phyloP scores from a whole-genome alignment of 2,329 filamentous ascomycete genomes.

The Trichoderma semiorbis region DNA sequence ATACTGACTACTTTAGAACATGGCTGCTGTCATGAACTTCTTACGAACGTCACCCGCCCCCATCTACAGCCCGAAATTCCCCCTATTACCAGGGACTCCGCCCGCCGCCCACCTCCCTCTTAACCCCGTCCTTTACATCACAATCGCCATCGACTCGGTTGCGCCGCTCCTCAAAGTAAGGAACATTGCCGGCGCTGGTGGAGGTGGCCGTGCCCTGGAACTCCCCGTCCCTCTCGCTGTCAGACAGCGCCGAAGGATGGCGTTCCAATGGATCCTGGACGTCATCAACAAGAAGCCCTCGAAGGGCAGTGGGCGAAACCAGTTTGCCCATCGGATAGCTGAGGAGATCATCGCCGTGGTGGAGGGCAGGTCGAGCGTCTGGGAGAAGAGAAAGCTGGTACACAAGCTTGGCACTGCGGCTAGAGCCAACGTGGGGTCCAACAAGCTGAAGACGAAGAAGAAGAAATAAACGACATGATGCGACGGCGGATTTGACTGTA shows the following conservation, averaged over 20 bases:
- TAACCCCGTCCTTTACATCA: conserved; percentile 85
- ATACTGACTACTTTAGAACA: conserved; percentile 57
- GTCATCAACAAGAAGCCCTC: conserved; percentile 75
- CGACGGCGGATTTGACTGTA: conserved; percentile 8
- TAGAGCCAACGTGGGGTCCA: conserved; percentile 65
- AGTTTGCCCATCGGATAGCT: conserved; percentile 74
- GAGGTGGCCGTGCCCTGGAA: conserved; percentile 80
- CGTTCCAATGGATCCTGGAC: conserved; percentile 86
- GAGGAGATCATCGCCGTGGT: conserved; percentile 84
- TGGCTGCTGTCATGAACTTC: conserved; percentile 76
- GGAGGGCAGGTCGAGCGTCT: conserved; percentile 78
- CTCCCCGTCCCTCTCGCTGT: conserved; percentile 73
- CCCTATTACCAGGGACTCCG: conserved; percentile 72
- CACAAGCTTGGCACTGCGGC: conserved; percentile 79
- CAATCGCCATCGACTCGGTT: conserved; percentile 86
- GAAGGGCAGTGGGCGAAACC: conserved; percentile 64
- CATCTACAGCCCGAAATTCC: conserved; percentile 64
- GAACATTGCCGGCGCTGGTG: conserved; percentile 70
- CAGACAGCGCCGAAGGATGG: conserved; percentile 72
- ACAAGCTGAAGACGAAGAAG: conserved; percentile 36
- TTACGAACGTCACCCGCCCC: conserved; percentile 84
- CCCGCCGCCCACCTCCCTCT: conserved; percentile 77
- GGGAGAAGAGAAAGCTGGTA: conserved; percentile 73
- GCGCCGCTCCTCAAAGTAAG: conserved; percentile 82
- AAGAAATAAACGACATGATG: conserved; percentile 27